These are phyloP conservation scores for Sclerotiophoma versabilis DNA, from an alignment of 2,329 filamentous ascomycete species.

Conservation along the genomic window DNA sequence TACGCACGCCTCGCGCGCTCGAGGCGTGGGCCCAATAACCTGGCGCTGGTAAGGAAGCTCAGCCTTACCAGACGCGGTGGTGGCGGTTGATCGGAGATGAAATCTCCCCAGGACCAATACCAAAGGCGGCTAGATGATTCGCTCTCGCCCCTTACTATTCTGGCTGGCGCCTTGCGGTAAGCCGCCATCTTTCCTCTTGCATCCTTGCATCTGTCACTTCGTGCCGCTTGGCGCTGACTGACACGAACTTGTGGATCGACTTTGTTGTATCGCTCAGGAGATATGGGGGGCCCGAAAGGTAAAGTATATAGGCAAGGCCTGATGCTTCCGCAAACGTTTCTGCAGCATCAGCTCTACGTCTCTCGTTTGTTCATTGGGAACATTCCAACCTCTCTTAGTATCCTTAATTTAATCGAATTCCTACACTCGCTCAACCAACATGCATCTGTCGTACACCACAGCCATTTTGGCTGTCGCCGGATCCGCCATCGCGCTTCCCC, in stretches of 20 bases:
- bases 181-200: slow-evolving; percentile 15
- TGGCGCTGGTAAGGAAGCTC: slow-evolving; percentile 11
- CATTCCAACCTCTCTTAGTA: slow-evolving; percentile 13
- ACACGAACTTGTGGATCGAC: slow-evolving; percentile 20
- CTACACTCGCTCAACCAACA: slow-evolving; percentile 13
- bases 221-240: slow-evolving; percentile 5
- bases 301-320: slow-evolving; percentile 12
- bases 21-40: slow-evolving; percentile 9
- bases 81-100: slow-evolving; percentile 18
- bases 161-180: slow-evolving; percentile 13
- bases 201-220: slow-evolving; percentile 4
- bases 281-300: not conserved
- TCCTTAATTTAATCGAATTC: slow-evolving; percentile 19
- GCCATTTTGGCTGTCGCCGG: slow-evolving; percentile 20
- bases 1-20: slow-evolving; percentile 3
- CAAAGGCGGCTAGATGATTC: slow-evolving; percentile 18
- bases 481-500: slow-evolving; percentile 16
- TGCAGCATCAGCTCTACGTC: slow-evolving; percentile 18
- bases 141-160: slow-evolving; percentile 18
- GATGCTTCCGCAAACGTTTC: slow-evolving; percentile 12
- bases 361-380: slow-evolving; percentile 17
- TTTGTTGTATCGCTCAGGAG: slow-evolving; percentile 18
- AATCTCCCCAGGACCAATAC: slow-evolving; percentile 11
- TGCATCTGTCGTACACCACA: slow-evolving; percentile 17
- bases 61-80: slow-evolving; percentile 16